Conservation (phyloP, 2,329 filamentous ascomycete species). For the Fulvia fulva region DNA sequence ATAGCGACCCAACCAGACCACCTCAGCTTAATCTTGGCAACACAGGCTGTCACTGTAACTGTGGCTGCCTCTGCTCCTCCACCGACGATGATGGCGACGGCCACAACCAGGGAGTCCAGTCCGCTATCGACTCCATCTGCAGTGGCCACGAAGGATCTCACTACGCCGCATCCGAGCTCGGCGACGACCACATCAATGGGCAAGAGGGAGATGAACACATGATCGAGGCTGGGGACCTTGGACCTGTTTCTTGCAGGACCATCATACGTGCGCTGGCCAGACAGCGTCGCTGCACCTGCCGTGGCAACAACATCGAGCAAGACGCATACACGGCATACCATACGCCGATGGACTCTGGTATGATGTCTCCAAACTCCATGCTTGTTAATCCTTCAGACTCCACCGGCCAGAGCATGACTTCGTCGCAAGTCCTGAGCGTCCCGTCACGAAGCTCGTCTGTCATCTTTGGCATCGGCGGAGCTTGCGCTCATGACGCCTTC, state of each 20-base stretch:
- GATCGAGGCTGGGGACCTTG: constrained; percentile 11
- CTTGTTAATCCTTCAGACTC: background rate
- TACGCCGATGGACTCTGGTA: background rate
- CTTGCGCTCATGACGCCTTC: background rate
- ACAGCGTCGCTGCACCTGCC: constrained; percentile 4
- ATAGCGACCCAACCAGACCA: constrained; percentile 2
- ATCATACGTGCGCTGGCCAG: background rate
- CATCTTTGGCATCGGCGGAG: background rate
- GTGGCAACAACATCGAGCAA: background rate
- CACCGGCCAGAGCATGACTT: constrained; percentile 6
- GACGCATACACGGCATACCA: background rate
- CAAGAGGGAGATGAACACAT: constrained; percentile 7
- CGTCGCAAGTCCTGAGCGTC: constrained; percentile 2
- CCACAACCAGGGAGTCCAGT: background rate
- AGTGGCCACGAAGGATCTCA: too few species aligned
- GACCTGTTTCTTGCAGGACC: background rate
- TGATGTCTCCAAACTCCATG: background rate
- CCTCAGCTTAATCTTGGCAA: constrained; percentile 8
- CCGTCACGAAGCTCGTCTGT: constrained; percentile 4
- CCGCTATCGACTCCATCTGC: too few species aligned
- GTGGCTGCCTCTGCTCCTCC: background rate
- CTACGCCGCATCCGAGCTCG: background rate
- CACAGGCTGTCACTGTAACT: constrained; percentile 4
- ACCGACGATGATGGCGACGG: background rate
- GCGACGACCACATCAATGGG: background rate